Base-by-base conservation (phyloP, 1,139 yeast genomes). In the Yamadazyma aaseri region DNA sequence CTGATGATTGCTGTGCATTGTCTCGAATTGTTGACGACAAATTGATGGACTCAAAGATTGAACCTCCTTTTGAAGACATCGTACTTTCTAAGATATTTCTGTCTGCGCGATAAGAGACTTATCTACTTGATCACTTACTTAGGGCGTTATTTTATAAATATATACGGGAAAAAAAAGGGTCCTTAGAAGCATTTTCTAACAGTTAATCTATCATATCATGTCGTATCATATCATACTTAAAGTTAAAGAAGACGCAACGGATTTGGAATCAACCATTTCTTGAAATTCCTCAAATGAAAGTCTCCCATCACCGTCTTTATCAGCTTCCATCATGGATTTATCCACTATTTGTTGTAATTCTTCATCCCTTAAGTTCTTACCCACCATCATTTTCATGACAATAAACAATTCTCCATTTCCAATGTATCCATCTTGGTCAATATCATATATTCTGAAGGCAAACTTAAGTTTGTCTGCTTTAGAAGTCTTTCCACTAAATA, bases 371-470 rank as follows among this genome's bases (percentile, higher is more conserved):
- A 94, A 64, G 52, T 92, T 90, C 50, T 80, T 83, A 3, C 97
- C 98, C 26, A 92, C 98, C 98, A 94, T 94, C 80, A 87, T 86
- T 60, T 92, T 86, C 66, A 94, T 71, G 28, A 94, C 97, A 31
- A 92, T 73, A 53, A 83, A 94, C 39, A 94, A 63, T 60, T 94
- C 99, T 15, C 98, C 98, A 53, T 92, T 92, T 4, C 97, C 90
- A 29, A 94, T 86, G 53, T 58, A 89, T 0, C 98, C 98, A 56
- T 94, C 99, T 36, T 90, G 73, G 58, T 94, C 99, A 45, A 94
- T 89, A 55, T 94, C 99, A 54, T 92, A 94, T 13, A 94, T 87
- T 53, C 81, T 86, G 63, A 94, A 94, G 16, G 97, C 95, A 68
- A 94, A 92, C 54, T 70, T 71, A 43, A 92, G 70, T 60, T 92